Conservation (phyloP, 768 basidiomycete genomes). For the Pisolithus microcarpus region DNA sequence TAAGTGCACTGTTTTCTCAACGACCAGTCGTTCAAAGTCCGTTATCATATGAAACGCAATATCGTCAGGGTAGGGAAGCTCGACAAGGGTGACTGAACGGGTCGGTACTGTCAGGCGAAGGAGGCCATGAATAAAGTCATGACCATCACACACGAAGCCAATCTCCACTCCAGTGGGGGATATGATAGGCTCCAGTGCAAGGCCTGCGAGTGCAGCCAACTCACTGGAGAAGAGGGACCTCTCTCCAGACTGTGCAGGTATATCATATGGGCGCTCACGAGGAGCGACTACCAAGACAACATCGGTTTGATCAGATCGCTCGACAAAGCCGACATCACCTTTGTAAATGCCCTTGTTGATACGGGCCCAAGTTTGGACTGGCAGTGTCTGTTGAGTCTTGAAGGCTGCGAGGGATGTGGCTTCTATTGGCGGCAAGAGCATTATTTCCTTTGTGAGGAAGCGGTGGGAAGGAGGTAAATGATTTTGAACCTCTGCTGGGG, state of each 20-base stretch:
- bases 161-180: neutral
- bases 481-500: no score
- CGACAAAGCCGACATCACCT: no score
- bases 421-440: no score
- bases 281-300: neutral
- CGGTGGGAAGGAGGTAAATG: no score
- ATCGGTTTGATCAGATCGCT: no score
- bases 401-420: no score
- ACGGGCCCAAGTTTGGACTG: no score
- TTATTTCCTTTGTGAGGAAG: no score
- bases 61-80: neutral
- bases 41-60: neutral
- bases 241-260: neutral
- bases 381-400: no score
- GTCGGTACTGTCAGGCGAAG: neutral
- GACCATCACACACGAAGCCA: neutral
- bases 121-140: neutral
- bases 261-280: neutral
- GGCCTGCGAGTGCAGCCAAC: neutral
- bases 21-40: neutral
- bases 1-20: neutral
- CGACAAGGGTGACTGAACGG: neutral
- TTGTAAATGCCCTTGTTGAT: no score
- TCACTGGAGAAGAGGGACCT: neutral
- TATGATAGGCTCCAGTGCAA: neutral